Conservation (phyloP, 441 rosid genomes). For the Populus hybrid region DNA sequence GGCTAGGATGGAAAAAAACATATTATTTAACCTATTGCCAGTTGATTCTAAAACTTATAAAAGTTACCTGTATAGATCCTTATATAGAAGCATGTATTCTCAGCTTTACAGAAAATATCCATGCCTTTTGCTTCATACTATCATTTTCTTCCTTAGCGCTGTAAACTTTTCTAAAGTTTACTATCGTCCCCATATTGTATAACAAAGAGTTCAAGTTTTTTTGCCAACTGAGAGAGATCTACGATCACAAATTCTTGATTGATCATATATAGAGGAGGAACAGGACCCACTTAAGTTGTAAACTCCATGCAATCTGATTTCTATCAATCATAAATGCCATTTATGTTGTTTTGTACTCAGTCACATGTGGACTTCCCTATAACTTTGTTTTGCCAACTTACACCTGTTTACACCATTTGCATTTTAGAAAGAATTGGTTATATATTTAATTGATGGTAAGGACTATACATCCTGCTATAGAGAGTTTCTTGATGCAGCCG, state of each 20-base stretch:
- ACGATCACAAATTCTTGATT: not conserved
- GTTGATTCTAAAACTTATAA: not conserved
- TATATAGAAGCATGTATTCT: not conserved
- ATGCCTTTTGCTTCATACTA: not conserved
- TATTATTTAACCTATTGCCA: not conserved
- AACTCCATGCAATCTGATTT: not conserved
- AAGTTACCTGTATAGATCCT: not conserved
- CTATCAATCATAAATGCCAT: not conserved
- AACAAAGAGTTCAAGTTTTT: not conserved
- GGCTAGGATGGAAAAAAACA: not conserved
- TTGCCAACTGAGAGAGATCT: not conserved
- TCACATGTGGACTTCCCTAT: not conserved
- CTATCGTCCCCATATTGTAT: not conserved
- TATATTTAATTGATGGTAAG: not conserved
- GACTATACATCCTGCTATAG: slow-evolving; percentile 2
- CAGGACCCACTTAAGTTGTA: not conserved
- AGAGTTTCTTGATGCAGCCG: slow-evolving; percentile 1
- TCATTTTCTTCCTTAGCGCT: not conserved
- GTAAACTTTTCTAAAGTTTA: not conserved
- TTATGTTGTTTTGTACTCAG: not conserved
- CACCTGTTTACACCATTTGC: not conserved
- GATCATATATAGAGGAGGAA: not conserved
- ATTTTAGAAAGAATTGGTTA: not conserved
- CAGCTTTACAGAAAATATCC: not conserved
- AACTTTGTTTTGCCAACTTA: not conserved